phyloP scores from a whole-genome alignment of 169 alveolate genomes.

The Perkinsus marinus region DNA sequence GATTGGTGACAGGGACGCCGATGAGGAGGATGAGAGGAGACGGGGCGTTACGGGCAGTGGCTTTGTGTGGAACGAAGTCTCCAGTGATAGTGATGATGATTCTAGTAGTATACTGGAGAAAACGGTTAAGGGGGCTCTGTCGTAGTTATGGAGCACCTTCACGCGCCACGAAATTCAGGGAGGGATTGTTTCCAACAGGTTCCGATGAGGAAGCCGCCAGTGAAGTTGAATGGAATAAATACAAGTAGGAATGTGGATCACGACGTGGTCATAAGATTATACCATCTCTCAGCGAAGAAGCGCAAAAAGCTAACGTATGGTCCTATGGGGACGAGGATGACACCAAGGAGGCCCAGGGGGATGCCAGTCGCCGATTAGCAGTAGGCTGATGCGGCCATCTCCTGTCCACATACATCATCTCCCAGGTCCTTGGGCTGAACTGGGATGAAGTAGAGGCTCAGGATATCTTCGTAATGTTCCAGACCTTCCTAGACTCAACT shows the following conservation, averaged over 20 bases:
- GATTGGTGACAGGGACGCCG: neutral
- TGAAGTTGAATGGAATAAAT: neutral
- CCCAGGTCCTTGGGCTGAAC: slow-evolving; percentile 47
- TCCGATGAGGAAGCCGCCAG: neutral
- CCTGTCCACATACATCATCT: neutral
- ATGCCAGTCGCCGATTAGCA: neutral
- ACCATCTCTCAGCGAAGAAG: neutral
- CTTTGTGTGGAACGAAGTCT: neutral
- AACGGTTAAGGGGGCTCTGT: no score
- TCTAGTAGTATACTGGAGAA: neutral
- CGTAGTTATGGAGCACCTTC: no score
- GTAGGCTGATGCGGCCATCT: neutral
- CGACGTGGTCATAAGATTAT: neutral
- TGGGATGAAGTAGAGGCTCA: slow-evolving; percentile 63
- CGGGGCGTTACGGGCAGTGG: neutral
- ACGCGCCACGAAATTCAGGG: no score
- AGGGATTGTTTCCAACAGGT: neutral
- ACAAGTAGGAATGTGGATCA: neutral
- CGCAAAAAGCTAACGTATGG: neutral
- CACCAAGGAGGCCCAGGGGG: neutral
- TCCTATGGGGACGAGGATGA: neutral
- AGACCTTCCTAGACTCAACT: slow-evolving; percentile 25
- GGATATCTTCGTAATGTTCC: slow-evolving; percentile 57
- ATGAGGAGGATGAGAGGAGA: neutral
- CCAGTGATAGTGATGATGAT: neutral